Percentiles rank a stretch among this genome's conserved stretches.
Evolutionary conservation across 2,329 filamentous ascomycete species (phyloP).

Genomic region (Diatrype stigma): DNA sequence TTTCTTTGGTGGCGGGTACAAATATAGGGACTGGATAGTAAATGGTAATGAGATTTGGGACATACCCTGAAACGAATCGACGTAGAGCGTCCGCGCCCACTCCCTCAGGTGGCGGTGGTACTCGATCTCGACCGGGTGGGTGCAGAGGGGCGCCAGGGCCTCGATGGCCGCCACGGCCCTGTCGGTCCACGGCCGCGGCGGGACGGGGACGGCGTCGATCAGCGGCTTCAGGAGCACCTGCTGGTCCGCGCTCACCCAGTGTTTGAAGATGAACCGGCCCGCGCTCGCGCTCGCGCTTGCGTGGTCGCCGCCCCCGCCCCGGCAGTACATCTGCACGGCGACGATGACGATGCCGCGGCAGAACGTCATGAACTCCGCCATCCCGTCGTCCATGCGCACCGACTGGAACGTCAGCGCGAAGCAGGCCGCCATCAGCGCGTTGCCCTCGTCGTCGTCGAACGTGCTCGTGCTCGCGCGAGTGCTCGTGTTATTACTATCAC

Average conservation of each 20-base stretch:
- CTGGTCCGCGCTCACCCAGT: conserved; percentile 39
- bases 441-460: conserved; percentile 54
- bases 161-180: conserved; percentile 41
- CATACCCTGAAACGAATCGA: conserved; percentile 50
- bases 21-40: too few species aligned
- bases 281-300: too few species aligned
- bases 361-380: conserved; percentile 59
- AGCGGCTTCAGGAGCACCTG: conserved; percentile 38
- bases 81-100: conserved; percentile 48
- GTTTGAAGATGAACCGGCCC: conserved; percentile 47
- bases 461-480: too few species aligned
- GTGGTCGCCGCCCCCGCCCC: too few species aligned
- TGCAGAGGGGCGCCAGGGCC: conserved; percentile 40
- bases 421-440: conserved; percentile 56
- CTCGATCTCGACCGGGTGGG: conserved; percentile 37
- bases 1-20: too few species aligned
- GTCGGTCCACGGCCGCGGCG: conserved; percentile 42
- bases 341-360: conserved; percentile 54
- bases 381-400: conserved; percentile 52
- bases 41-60: too few species aligned
- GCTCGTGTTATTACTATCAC: too few species aligned
- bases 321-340: conserved; percentile 48
- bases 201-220: conserved; percentile 42
- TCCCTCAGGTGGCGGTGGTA: conserved; percentile 42
- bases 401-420: conserved; percentile 58